phyloP scores from a whole-genome alignment of 1,139 yeast species.

The Taphrina communis region DNA sequence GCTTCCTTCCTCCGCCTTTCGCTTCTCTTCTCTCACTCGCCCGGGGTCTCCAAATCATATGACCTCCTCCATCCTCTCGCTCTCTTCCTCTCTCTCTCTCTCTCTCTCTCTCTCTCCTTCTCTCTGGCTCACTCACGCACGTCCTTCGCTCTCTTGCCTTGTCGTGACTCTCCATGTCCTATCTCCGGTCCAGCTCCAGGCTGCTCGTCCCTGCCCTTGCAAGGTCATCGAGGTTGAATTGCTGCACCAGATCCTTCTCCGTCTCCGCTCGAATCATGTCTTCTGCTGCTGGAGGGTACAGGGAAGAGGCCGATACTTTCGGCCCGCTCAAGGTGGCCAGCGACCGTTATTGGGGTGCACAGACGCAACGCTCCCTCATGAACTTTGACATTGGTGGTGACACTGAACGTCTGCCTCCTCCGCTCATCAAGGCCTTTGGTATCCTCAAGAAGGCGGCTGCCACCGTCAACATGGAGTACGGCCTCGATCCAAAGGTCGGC shows the following conservation, averaged over 20 bases:
- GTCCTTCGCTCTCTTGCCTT: not conserved
- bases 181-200: not conserved
- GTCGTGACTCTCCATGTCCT: no score
- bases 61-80: conserved; percentile 3
- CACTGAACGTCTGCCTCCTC: conserved; percentile 88
- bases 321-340: conserved; percentile 73
- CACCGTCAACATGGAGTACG: conserved; percentile 80
- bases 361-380: conserved; percentile 88
- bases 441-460: conserved; percentile 94
- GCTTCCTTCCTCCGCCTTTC: not conserved
- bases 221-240: not conserved
- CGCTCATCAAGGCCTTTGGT: conserved; percentile 90
- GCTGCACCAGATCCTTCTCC: conserved; percentile 23
- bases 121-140: not conserved
- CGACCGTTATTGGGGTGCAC: conserved; percentile 95
- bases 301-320: conserved; percentile 41
- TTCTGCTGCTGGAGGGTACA: not conserved
- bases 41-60: not conserved
- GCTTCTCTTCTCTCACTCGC: not conserved
- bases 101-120: not conserved
- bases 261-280: conserved; percentile 17
- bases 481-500: conserved; percentile 83
- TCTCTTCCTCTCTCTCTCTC: not conserved
- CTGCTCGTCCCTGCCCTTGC: conserved; percentile 1
- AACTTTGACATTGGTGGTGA: conserved; percentile 96